Evolutionary conservation across 495 filamentous ascomycete species (phyloP).

Genomic region (Aspergillus cavernicola): DNA sequence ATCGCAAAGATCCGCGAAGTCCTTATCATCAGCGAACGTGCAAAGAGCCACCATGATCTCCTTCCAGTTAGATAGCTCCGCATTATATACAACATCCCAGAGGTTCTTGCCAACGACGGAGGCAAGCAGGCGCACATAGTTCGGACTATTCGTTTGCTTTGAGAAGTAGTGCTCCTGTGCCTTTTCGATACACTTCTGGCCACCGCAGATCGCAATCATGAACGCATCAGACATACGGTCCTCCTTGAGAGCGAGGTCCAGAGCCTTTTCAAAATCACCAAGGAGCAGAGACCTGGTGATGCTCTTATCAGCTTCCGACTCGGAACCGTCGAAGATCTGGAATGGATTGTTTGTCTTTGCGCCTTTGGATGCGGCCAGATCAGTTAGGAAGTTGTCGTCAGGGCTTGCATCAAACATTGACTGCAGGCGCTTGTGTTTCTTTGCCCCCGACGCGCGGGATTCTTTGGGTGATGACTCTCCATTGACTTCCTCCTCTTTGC

Average conservation of each 20-base stretch:
- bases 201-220: slow-evolving; percentile 96
- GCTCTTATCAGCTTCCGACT: slow-evolving; percentile 74
- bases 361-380: slow-evolving; percentile 71
- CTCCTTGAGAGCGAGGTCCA: slow-evolving; percentile 82
- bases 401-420: slow-evolving; percentile 78
- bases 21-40: slow-evolving; percentile 84
- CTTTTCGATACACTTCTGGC: slow-evolving; percentile 89
- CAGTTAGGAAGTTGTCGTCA: slow-evolving; percentile 75
- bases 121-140: slow-evolving; percentile 85
- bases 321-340: slow-evolving; percentile 73
- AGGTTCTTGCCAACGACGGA: slow-evolving; percentile 95
- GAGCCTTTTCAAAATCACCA: slow-evolving; percentile 86
- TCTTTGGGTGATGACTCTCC: slow-evolving; percentile 39
- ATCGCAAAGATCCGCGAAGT: slow-evolving; percentile 96
- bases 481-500: slow-evolving; percentile 48
- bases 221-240: slow-evolving; percentile 92
- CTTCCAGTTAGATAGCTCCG: slow-evolving; percentile 89
- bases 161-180: slow-evolving; percentile 89
- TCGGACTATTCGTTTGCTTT: slow-evolving; percentile 74
- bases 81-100: slow-evolving; percentile 97
- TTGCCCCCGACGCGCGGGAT: slow-evolving; percentile 38
- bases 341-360: slow-evolving; percentile 85
- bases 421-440: slow-evolving; percentile 63
- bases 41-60: slow-evolving; percentile 94
- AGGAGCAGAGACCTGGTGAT: slow-evolving; percentile 86